These are phyloP conservation scores for Mycena crocata DNA, from an alignment of 768 basidiomycete species.

Conservation along the genomic window DNA sequence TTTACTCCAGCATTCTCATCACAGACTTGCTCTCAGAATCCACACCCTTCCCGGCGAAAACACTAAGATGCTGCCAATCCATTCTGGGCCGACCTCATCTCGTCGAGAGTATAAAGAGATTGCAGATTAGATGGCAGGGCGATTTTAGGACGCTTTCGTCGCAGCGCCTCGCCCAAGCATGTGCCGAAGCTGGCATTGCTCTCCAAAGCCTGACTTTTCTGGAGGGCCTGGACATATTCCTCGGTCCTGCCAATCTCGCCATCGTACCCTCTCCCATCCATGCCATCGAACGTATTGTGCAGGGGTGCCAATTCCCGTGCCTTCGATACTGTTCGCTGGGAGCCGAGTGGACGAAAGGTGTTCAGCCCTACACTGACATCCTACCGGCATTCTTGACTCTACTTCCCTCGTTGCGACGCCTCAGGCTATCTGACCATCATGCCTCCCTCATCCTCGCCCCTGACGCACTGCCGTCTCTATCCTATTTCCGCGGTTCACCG, in stretches of 20 bases:
- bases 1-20: constrained; percentile 66
- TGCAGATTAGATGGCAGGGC: constrained; percentile 68
- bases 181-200: constrained; percentile 52
- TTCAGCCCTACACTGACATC: constrained; percentile 53
- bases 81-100: constrained; percentile 60
- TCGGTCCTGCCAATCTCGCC: constrained; percentile 58
- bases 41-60: constrained; percentile 54
- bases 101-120: constrained; percentile 54
- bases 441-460: constrained; percentile 54
- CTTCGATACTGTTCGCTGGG: constrained; percentile 56
- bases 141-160: constrained; percentile 44
- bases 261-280: constrained; percentile 43
- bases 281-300: constrained; percentile 60
- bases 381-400: constrained; percentile 57
- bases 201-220: constrained; percentile 53
- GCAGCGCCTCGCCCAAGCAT: constrained; percentile 50
- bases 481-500: constrained; percentile 70
- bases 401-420: constrained; percentile 55
- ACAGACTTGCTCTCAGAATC: constrained; percentile 57
- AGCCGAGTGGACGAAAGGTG: constrained; percentile 57
- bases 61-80: constrained; percentile 64
- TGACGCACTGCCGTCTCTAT: constrained; percentile 59
- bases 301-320: constrained; percentile 52
- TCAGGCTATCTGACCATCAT: constrained; percentile 60
- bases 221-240: constrained; percentile 66